Evolutionary conservation across 495 filamentous ascomycete species (phyloP).

Genomic region (Aspergillus nanangensis): DNA sequence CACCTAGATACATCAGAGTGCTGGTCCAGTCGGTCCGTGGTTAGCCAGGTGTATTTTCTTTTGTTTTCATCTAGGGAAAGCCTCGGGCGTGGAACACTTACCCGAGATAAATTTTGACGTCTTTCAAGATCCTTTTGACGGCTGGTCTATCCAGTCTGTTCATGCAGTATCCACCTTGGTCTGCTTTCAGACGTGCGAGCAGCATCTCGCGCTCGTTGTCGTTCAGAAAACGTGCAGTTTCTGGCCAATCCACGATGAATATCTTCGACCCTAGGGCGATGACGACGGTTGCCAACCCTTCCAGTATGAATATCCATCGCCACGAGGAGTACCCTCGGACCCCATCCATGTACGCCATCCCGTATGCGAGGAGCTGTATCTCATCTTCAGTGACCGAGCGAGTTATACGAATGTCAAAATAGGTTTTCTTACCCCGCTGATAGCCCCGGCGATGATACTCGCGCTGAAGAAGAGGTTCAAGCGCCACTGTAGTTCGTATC

Average conservation of each 20-base stretch:
- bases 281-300: constrained; percentile 49
- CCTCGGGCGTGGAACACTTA: too few species aligned
- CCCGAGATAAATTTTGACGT: constrained; percentile 55
- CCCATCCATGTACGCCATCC: constrained; percentile 51
- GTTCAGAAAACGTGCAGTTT: constrained; percentile 43
- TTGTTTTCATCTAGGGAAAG: too few species aligned
- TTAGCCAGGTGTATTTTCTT: too few species aligned
- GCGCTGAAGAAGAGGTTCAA: constrained; percentile 55
- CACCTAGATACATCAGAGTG: constrained; percentile 44
- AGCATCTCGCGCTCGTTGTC: constrained; percentile 40
- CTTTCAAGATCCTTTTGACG: constrained; percentile 39
- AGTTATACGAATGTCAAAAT: not conserved
- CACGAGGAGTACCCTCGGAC: constrained; percentile 43
- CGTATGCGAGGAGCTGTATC: constrained; percentile 51
- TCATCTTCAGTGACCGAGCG: not conserved
- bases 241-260: constrained; percentile 54
- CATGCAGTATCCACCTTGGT: constrained; percentile 41
- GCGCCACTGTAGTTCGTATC: constrained; percentile 56
- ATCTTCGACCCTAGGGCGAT: constrained; percentile 42
- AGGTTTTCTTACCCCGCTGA: constrained; percentile 41
- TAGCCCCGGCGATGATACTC: constrained; percentile 55
- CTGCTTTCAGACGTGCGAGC: constrained; percentile 36
- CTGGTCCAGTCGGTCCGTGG: too few species aligned
- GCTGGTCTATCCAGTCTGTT: constrained; percentile 41
- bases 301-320: constrained; percentile 66